A percentile compares a stretch with the other conserved stretches of the same genome.
Conservation (phyloP, 148 eudicot species). For the Talinum fruticosum region DNA sequence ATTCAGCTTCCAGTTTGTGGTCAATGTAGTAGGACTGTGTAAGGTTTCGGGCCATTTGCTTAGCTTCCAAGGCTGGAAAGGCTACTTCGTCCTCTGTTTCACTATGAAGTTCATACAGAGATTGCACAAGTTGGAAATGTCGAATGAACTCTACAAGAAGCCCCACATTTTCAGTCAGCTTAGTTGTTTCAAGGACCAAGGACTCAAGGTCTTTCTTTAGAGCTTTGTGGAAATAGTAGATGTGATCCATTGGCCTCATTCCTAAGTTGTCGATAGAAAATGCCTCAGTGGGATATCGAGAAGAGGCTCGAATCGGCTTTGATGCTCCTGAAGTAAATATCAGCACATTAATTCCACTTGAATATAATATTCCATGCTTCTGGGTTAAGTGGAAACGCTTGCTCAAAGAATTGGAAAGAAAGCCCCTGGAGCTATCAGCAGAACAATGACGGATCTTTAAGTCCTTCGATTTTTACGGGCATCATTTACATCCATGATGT, state of each 20-base stretch:
- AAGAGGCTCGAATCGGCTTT: conserved; percentile 28
- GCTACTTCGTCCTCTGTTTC: conserved; percentile 83
- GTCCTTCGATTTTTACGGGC: conserved; percentile 17
- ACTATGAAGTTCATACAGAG: conserved; percentile 68
- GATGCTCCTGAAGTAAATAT: conserved; percentile 43
- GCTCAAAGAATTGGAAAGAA: conserved; percentile 27
- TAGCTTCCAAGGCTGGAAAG: conserved; percentile 87
- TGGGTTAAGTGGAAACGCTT: conserved; percentile 18
- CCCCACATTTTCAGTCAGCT: conserved; percentile 49
- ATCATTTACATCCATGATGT: conserved; percentile 29
- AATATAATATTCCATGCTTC: conserved; percentile 34
- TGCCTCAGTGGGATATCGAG: conserved; percentile 27
- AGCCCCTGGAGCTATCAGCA: conserved; percentile 21
- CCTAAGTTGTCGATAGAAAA: conserved; percentile 36
- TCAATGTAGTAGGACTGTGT: conserved; percentile 75
- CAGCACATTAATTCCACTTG: conserved; percentile 42
- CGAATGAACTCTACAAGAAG: conserved; percentile 47
- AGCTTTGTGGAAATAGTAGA: conserved; percentile 85
- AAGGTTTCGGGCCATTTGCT: conserved; percentile 54
- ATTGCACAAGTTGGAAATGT: conserved; percentile 47
- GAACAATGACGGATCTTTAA: conserved; percentile 3
- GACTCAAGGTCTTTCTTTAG: conserved; percentile 69
- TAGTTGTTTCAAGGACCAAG: conserved; percentile 52
- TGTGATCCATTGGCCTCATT: conserved; percentile 71
- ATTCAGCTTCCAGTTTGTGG: conserved; percentile 62